A percentile compares a stretch with the other conserved stretches of the same genome.
Conservation (phyloP, 352 stramenopile genomes). For the Phytophthora cactorum region DNA sequence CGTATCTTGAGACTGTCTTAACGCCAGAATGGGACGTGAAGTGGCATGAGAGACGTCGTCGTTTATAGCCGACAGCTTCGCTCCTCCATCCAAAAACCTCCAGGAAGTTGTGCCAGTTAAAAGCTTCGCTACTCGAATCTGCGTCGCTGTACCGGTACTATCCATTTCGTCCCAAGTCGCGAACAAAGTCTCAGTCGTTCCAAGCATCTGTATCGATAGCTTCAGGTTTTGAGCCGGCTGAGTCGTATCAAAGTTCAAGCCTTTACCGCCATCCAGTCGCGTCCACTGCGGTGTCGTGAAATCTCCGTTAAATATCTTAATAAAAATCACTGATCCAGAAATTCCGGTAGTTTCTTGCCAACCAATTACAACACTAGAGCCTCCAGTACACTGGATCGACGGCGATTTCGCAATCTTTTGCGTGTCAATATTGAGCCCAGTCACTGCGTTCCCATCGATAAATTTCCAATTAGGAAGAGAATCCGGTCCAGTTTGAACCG, state of each 20-base stretch:
- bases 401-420: slow-evolving; percentile 34
- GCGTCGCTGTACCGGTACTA: slow-evolving; percentile 21
- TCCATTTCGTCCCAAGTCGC: slow-evolving; percentile 65
- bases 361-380: slow-evolving; percentile 45
- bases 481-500: slow-evolving; percentile 50
- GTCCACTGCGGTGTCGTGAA: slow-evolving; percentile 43
- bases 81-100: slow-evolving; percentile 53
- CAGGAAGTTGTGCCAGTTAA: slow-evolving; percentile 17
- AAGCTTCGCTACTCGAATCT: slow-evolving; percentile 55
- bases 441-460: slow-evolving; percentile 53
- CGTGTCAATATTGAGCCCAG: slow-evolving; percentile 50
- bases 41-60: slow-evolving; percentile 41
- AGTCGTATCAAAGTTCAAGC: slow-evolving; percentile 52
- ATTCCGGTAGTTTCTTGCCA: slow-evolving; percentile 53
- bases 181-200: slow-evolving; percentile 37
- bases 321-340: slow-evolving; percentile 28
- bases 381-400: slow-evolving; percentile 48
- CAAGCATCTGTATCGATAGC: slow-evolving; percentile 31
- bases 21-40: slow-evolving; percentile 31
- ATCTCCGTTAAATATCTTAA: slow-evolving; percentile 56
- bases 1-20: slow-evolving; percentile 10
- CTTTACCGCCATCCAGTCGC: slow-evolving; percentile 36
- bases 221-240: slow-evolving; percentile 55
- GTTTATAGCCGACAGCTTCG: slow-evolving; percentile 47
- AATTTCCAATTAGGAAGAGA: slow-evolving; percentile 49